Evolutionary conservation across 1,284 basidiomycete genomes (phyloP), one percentile per base, ranked within the genome.

Genomic region (Trametes polyzona): DNA sequence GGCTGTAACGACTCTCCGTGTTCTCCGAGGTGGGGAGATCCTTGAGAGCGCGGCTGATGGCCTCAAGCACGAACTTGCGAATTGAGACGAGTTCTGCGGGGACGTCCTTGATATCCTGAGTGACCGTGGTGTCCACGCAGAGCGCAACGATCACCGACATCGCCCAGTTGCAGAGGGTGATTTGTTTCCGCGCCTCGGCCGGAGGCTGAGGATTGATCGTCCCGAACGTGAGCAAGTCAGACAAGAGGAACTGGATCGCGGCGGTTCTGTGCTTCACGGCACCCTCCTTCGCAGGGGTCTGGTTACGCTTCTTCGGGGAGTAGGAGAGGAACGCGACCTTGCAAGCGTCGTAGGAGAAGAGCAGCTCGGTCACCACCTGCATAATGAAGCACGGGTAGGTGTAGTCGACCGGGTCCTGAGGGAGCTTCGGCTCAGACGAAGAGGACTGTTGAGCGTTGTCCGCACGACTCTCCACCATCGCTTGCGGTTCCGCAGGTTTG

Each of bases 331-430:
- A 95, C 3, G 90, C 87, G 23, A 87, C 73, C 74, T 98, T 99
- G 83, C 95, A 96, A 1, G 87, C 74, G 63, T 93, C 88, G 71
- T 99, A 99, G 16, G 95, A 98, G 57, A 96, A 95, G 1, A 97
- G 75, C 2, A 98, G 79, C 75, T 99, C 96, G 1, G 94, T 93
- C 46, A 98, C 78, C 62, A 89, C 89, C 68, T 96, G 93, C 86
- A 98, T 92, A 58, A 98, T 75, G 77, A 98, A 94, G 66, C 89
- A 92, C 12, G 85, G 79, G 69, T 96, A 96, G 59, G 88, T 76
- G 66, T 78, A 81, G 58, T 83, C 78, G 24, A 67, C 66, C 21
- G 64, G 57, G 42, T 60, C 62, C 55, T 64, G 63, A 24, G 55
- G 48, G 2, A 43, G 37, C 56, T 55, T 61, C 11, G 21, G 17